Evolutionary conservation across 2,329 filamentous ascomycete genomes (phyloP).

Genomic region (Arthrobotrys conoides): DNA sequence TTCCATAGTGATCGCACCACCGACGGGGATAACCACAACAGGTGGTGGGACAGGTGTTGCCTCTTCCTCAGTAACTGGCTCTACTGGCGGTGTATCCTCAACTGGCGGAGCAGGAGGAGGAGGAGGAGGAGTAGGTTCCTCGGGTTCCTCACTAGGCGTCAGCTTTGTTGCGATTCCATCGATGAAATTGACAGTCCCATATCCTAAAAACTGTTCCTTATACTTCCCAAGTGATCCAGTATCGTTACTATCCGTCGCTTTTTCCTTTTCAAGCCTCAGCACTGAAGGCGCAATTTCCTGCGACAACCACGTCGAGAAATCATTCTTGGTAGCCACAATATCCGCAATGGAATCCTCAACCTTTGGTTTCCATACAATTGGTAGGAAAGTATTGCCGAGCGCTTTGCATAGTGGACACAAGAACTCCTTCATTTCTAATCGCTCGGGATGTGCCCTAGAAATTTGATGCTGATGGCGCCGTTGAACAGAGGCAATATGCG

Average conservation of each 20-base stretch:
- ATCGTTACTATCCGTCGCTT: conserved; percentile 67
- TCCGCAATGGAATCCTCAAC: conserved; percentile 83
- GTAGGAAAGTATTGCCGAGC: conserved; percentile 92
- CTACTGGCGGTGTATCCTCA: conserved; percentile 49
- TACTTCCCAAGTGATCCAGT: conserved; percentile 66
- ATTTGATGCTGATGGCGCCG: conserved; percentile 92
- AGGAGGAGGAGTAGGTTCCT: conserved; percentile 18
- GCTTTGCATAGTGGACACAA: conserved; percentile 98
- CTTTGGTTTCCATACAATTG: conserved; percentile 94
- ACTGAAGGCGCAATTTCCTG: conserved; percentile 72
- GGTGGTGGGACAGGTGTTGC: conserved; percentile 66
- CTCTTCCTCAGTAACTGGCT: conserved; percentile 66
- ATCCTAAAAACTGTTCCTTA: conserved; percentile 71
- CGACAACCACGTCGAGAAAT: conserved; percentile 79
- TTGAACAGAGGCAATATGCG: conserved; percentile 86
- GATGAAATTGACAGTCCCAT: conserved; percentile 71
- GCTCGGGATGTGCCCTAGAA: conserved; percentile 91
- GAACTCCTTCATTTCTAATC: conserved; percentile 82
- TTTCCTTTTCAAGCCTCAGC: conserved; percentile 68
- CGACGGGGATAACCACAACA: conserved; percentile 64
- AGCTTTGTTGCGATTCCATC: conserved; percentile 69
- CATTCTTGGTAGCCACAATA: conserved; percentile 73
- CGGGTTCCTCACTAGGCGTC: conserved; percentile 63
- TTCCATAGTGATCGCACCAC: conserved; percentile 49
- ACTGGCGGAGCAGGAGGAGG: conserved; percentile 4